phyloP scores from a whole-genome alignment of 75 land plant genomes.

The Adiantum capillusveneris region DNA sequence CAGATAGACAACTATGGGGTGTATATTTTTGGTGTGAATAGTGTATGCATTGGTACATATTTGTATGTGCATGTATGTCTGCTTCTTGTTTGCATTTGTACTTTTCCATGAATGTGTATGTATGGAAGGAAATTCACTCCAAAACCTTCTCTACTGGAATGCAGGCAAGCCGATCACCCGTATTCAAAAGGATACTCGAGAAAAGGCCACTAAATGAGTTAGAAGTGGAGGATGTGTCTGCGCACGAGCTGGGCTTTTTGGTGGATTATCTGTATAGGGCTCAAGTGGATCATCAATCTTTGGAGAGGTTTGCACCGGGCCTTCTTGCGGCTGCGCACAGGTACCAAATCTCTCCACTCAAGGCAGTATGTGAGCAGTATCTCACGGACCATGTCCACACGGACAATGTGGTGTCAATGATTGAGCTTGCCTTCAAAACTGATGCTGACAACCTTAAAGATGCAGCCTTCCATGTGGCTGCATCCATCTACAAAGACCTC shows the following conservation, averaged over 20 bases:
- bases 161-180: slow-evolving; percentile 13
- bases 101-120: too few species aligned
- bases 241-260: neutral
- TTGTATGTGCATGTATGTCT: too few species aligned
- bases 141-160: too few species aligned
- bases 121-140: too few species aligned
- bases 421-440: slow-evolving; percentile 9
- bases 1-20: too few species aligned
- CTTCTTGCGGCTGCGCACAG: slow-evolving; percentile 8
- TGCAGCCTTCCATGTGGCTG: slow-evolving; percentile 9
- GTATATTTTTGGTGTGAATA: too few species aligned
- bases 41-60: too few species aligned
- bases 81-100: too few species aligned
- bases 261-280: slow-evolving; percentile 9
- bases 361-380: slow-evolving; percentile 3
- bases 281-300: neutral
- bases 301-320: slow-evolving; percentile 5
- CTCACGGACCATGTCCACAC: neutral
- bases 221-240: slow-evolving; percentile 4
- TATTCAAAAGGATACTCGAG: slow-evolving; percentile 9
- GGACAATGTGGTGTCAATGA: slow-evolving; percentile 7
- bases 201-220: neutral
- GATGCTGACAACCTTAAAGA: slow-evolving; percentile 4
- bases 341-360: slow-evolving; percentile 5
- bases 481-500: slow-evolving; percentile 6